Evolutionary conservation across 108 stramenopile species (phyloP), one percentile per base, ranked within the genome.

Genomic region (Nitzschia inconspicua): DNA sequence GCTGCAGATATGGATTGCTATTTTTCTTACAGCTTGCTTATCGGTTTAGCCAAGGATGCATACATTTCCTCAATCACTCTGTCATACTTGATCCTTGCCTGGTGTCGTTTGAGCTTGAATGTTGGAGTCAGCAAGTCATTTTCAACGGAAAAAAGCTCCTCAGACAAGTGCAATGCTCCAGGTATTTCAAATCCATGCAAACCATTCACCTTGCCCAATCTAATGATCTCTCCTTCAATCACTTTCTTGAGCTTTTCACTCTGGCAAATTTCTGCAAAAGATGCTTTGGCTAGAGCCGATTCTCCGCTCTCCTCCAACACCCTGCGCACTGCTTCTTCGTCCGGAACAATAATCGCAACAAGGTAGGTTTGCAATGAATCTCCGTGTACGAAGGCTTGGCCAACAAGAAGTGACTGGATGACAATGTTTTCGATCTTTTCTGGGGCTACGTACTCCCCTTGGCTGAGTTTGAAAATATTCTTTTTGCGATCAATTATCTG

Each of bases 361-460:
- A 96, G 77, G 51, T 54, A 74, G 50, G 72, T 92, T 63, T 96
- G 88, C 10, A 85, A 79, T 5, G 93, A 95, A 73, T 97, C 96
- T 0, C 98, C 98, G 68, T 97, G 80, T 8, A 98, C 94, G 68
- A 96, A 98, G 23, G 79, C 72, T 67, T 96, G 95, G 27, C 82
- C 91, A 41, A 97, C 77, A 19, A 96, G 56, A 0, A 76, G 59
- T 34, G 89, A 88, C 63, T 74, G 87, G 7, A 77, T 73, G 41
- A 94, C 48, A n/a, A 93, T 70, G 65, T 97, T 96, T 72, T 98
- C 98, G 55, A 98, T 81, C 84, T 97, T 97, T 70, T 98, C 98
- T 5, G 96, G 89, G 16, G 97, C 95, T 19, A 93, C 88, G 73
- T 93, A 93, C 57, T 93, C 91, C 51, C 96, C 97, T 76, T 97